Evolutionary conservation across 2,329 filamentous ascomycete genomes (phyloP), one percentile per base, ranked within the genome.

Genomic region (Cryphonectria nitschkei): DNA sequence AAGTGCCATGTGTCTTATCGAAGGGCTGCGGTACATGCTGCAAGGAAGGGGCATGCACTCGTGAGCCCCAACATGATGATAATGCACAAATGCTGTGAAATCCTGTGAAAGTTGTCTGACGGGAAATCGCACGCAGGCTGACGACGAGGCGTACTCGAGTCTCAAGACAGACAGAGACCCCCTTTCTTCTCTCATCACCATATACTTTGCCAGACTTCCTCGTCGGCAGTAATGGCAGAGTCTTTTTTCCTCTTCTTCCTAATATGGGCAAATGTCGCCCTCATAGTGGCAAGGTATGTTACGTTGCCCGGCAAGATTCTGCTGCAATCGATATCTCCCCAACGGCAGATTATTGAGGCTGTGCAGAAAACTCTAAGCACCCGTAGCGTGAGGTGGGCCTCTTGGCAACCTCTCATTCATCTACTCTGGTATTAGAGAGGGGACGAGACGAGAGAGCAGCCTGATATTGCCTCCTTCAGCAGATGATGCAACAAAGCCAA

Each of bases 311-410:
- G 34, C 58, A 61, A 61, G 32, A 61, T 61, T 32, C 34, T 39
- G 32, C 34, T n/a, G 32, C 58, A n/a, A 2, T 61, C 58, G 58
- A 61, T 39, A 39, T 46, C 19, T 19, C 11, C 2, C 29, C 22
- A 19, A 9, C 26, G 3, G 19, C 34, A 62, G 9, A 54, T 6
- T 6, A 50, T 19, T 29, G 67, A 63, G 67, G 67, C 67, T 68
- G 67, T 68, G 67, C 67, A 63, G 43, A 62, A 43, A 62, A 32
- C 41, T n/a, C 46, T 43, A 60, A 54, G 56, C 52, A 61, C 16
- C 16, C 41, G 41, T 61, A 61, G 37, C 52, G 54, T n/a, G 22
- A 14, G n/a, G 54, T 34, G 39, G 54, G 22, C 56, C 29, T 32
- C 43, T 68, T 54, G 67, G 34, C 46, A 43, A 19, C 52, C 65